These are phyloP conservation scores for Monascus ruber DNA, from an alignment of 2,329 filamentous ascomycete genomes.

Conservation along the genomic window DNA sequence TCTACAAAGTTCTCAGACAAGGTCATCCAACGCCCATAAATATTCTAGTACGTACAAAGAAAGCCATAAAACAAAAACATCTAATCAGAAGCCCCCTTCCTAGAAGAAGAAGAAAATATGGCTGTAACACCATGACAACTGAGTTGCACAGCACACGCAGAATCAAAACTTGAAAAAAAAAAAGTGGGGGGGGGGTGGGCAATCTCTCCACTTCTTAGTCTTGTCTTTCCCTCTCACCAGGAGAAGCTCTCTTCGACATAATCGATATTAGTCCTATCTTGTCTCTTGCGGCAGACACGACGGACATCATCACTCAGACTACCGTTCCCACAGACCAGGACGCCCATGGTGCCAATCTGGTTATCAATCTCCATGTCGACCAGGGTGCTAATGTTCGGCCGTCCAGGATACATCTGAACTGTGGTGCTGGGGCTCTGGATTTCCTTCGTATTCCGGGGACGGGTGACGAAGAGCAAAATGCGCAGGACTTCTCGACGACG, in stretches of 20 bases:
- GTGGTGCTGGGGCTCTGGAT: constrained; percentile 64
- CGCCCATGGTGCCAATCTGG: constrained; percentile 78
- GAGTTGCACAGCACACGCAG: background rate
- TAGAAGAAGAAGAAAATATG: no score
- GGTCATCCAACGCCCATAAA: no score
- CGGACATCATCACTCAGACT: constrained; percentile 66
- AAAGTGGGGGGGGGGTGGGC: no score
- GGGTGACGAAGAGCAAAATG: constrained; percentile 82
- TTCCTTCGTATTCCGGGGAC: constrained; percentile 72
- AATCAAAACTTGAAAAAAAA: background rate
- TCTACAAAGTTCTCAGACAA: no score
- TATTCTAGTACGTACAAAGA: no score
- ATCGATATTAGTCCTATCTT: constrained; percentile 52
- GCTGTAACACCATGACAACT: no score
- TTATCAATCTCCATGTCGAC: constrained; percentile 69
- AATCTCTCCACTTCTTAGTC: no score
- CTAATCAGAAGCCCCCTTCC: no score
- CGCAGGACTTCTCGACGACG: constrained; percentile 70
- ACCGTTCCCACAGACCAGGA: constrained; percentile 69
- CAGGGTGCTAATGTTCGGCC: constrained; percentile 71
- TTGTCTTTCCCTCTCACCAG: constrained; percentile 21
- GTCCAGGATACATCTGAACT: constrained; percentile 84
- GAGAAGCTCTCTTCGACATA: constrained; percentile 67
- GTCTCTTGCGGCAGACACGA: constrained; percentile 53
- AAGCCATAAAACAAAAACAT: no score